A percentile compares a stretch with the other conserved stretches of the same genome.
Evolutionary conservation across 179 eudicot species (phyloP).

Genomic region (Corrigiola litoralis): DNA sequence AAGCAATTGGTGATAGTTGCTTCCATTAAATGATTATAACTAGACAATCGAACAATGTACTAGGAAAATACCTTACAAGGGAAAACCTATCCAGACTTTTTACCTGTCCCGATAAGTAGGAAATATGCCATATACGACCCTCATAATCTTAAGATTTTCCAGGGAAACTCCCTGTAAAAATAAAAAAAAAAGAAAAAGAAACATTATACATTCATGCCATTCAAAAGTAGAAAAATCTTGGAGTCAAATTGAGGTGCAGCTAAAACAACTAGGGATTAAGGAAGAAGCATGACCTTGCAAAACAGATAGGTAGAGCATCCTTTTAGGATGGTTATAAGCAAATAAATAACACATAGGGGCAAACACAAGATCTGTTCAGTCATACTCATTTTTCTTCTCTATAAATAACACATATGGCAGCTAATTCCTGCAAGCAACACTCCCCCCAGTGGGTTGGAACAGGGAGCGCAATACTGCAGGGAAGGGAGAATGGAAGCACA

Average conservation of each 20-base stretch:
- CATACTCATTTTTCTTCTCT: not conserved
- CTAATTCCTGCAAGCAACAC: no score
- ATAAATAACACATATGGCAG: no score
- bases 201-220: not conserved
- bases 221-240: not conserved
- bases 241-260: not conserved
- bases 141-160: constrained; percentile 77
- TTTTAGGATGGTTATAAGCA: not conserved
- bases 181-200: not conserved
- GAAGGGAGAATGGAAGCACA: no score
- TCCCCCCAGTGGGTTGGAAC: no score
- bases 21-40: not conserved
- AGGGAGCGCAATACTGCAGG: no score
- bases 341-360: not conserved
- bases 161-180: constrained; percentile 63
- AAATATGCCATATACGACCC: constrained; percentile 91
- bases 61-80: not conserved
- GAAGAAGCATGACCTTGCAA: not conserved
- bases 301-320: not conserved
- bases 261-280: not conserved
- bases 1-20: not conserved
- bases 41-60: no score
- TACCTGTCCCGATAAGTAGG: constrained; percentile 98
- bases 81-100: not conserved
- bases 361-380: not conserved